Evolutionary conservation across 2,329 filamentous ascomycete genomes (phyloP).

Genomic region (Pseudopyrenochaeta lycopersici): DNA sequence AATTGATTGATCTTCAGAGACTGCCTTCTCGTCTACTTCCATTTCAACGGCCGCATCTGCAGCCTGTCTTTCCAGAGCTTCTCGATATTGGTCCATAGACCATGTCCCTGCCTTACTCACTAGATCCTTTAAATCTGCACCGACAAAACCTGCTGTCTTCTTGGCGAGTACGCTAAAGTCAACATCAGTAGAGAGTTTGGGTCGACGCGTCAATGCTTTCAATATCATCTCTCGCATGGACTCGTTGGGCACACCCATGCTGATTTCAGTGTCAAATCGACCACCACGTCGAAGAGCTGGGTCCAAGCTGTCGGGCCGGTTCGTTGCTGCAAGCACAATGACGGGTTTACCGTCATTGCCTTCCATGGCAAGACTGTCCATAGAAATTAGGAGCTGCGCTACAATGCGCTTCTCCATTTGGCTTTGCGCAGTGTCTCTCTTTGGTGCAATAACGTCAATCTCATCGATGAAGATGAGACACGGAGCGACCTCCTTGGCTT

Average conservation of each 20-base stretch:
- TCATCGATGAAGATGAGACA: constrained; percentile 93
- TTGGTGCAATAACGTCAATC: constrained; percentile 89
- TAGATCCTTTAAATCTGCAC: constrained; percentile 81
- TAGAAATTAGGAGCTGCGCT: constrained; percentile 82
- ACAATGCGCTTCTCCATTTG: constrained; percentile 92
- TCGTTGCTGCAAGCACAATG: constrained; percentile 90
- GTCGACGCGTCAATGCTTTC: constrained; percentile 72
- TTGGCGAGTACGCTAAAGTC: constrained; percentile 80
- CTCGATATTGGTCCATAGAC: constrained; percentile 69
- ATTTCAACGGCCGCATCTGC: constrained; percentile 53
- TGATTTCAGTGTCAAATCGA: constrained; percentile 83
- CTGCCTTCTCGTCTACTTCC: constrained; percentile 58
- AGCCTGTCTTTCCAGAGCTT: constrained; percentile 58
- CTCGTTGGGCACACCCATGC: constrained; percentile 87
- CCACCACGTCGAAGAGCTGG: constrained; percentile 77
- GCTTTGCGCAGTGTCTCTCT: constrained; percentile 81
- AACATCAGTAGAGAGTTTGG: constrained; percentile 72
- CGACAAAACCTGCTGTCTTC: constrained; percentile 90
- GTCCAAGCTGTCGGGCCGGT: constrained; percentile 85
- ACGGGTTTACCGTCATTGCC: constrained; percentile 79
- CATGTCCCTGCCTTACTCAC: constrained; percentile 71
- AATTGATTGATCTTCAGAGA: constrained; percentile 29
- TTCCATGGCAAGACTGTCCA: constrained; percentile 79
- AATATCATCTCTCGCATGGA: constrained; percentile 80
- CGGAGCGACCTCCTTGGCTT: constrained; percentile 84